These are phyloP conservation scores for Jaapia argillacea DNA, from an alignment of 768 basidiomycete species.

Conservation along the genomic window DNA sequence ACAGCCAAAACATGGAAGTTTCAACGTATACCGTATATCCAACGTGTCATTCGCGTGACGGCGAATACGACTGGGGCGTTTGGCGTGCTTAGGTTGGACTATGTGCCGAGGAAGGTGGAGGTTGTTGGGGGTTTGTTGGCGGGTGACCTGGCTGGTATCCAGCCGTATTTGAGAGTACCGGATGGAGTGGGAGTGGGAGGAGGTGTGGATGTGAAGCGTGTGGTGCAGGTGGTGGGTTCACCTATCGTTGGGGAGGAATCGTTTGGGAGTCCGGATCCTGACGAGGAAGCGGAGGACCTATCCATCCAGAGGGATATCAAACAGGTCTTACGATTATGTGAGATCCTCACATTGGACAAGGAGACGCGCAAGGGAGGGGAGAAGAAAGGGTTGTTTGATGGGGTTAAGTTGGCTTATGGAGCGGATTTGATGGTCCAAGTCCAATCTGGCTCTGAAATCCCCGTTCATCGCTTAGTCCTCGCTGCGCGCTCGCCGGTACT, in stretches of 20 bases:
- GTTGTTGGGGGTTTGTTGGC: slow-evolving; percentile 46
- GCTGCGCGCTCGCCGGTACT: slow-evolving; percentile 46
- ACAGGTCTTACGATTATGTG: slow-evolving; percentile 18
- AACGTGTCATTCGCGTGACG: slow-evolving; percentile 78
- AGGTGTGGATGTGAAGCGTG: neutral
- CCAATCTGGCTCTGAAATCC: slow-evolving; percentile 26
- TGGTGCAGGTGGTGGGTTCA: neutral
- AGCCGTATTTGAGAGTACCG: slow-evolving; percentile 41
- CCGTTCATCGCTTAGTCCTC: slow-evolving; percentile 60
- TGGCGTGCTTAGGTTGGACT: slow-evolving; percentile 75
- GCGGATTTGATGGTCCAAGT: slow-evolving; percentile 54
- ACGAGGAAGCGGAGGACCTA: slow-evolving; percentile 30
- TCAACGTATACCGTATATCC: slow-evolving; percentile 68
- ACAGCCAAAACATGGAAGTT: slow-evolving; percentile 59
- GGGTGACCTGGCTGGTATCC: slow-evolving; percentile 55
- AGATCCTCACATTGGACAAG: slow-evolving; percentile 3
- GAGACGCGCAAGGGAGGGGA: slow-evolving; percentile 5
- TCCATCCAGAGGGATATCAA: slow-evolving; percentile 25
- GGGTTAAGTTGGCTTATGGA: slow-evolving; percentile 29
- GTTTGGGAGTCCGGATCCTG: slow-evolving; percentile 5
- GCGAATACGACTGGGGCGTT: slow-evolving; percentile 81
- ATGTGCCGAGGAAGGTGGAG: slow-evolving; percentile 42
- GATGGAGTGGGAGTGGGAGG: slow-evolving; percentile 4
- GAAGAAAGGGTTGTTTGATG: slow-evolving; percentile 4
- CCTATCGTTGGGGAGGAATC: neutral